Evolutionary conservation across 805 yeast species (phyloP), one percentile per base, ranked within the genome.

Genomic region (Zygosaccharomyces kombuchaensis): DNA sequence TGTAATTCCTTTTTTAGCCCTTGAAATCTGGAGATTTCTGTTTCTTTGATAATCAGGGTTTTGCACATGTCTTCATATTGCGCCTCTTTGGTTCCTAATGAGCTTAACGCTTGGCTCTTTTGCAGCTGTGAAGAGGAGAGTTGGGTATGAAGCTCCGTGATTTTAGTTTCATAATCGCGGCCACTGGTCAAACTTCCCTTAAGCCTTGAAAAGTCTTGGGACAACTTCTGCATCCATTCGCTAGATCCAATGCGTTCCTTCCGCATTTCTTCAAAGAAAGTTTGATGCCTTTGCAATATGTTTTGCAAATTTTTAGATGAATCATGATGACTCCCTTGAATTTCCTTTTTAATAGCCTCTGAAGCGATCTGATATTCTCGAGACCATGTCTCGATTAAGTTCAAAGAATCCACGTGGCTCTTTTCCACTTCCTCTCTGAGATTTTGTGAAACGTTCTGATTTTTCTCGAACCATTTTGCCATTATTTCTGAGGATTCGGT

Each of bases 51-150:
- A 17, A 50, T 45, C 1, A 54, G 2, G 8, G 46, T 42, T 9
- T 40, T 38, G 2, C 39, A 23, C 0, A 51, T 22, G 6, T 58
- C 63, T 9, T 52, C 61, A 36, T 45, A 57, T 36, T 60, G 60
- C 2, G 63, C 59, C 32, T 59, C 62, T 46, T 58, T 55, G 2
- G 56, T 51, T 1, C 65, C 63, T 7, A 56, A 39, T 4, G 52
- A 39, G 12, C 54, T 48, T 30, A 60, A 43, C 12, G 51, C 50
- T 43, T 60, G 64, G 17, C 55, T 53, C 26, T 59, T 57, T 36
- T 58, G 61, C 26, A 56, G 53, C 32, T 53, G 40, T 17, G 58
- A 42, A 3, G 57, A 47, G 2, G 56, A 52, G 27, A 59, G 42
- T 26, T 57, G 46, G 17, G 55, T 50, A 30, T 55, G 51, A 6